Conservation (phyloP, 257 asterid genomes). For the Plectranthus barbatus region DNA sequence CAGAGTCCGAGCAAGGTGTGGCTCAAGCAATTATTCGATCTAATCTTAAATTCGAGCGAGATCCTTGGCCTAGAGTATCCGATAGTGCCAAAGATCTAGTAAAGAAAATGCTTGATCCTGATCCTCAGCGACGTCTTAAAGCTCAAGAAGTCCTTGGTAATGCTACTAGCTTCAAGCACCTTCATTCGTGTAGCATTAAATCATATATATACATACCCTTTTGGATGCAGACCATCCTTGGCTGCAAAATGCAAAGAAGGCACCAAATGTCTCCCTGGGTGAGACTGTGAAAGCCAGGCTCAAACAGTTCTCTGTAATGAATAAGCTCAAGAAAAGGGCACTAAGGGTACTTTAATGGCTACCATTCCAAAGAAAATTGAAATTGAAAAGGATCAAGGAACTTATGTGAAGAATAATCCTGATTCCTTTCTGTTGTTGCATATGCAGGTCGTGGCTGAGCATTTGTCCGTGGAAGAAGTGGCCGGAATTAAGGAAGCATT, state of each 20-base stretch:
- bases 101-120: too few relatives aligned
- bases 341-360: constrained; percentile 33
- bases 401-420: background rate
- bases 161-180: constrained; percentile 6
- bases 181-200: background rate
- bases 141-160: constrained; percentile 79
- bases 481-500: constrained; percentile 68
- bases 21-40: too few relatives aligned
- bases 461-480: constrained; percentile 66
- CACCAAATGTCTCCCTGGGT: too few relatives aligned
- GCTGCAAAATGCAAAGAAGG: too few relatives aligned
- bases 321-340: constrained; percentile 70
- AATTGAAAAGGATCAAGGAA: too few relatives aligned
- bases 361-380: too few relatives aligned
- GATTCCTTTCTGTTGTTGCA: constrained; percentile 12
- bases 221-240: constrained; percentile 56
- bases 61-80: constrained; percentile 80
- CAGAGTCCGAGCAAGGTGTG: constrained; percentile 75
- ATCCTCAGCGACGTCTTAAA: constrained; percentile 47
- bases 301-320: constrained; percentile 67
- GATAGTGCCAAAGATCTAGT: too few relatives aligned
- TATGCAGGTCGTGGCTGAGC: constrained; percentile 58
- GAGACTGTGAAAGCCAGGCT: constrained; percentile 76
- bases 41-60: constrained; percentile 57
- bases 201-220: background rate